Conservation (phyloP, 1,284 basidiomycete genomes). For the Vanrija humicola region DNA sequence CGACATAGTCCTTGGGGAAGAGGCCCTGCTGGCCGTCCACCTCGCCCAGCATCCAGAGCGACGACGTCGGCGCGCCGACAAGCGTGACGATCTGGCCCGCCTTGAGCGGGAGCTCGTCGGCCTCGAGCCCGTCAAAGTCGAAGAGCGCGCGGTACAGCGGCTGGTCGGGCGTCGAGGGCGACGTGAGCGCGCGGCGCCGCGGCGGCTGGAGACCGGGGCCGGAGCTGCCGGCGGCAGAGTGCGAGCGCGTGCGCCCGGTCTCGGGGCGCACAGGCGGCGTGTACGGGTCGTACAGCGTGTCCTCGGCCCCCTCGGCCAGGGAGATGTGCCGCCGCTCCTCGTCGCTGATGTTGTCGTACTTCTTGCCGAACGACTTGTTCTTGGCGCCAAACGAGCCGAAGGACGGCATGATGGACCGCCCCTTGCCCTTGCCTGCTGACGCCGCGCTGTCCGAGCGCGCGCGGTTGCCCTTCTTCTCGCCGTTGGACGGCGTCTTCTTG, state of each 20-base stretch:
- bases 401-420: constrained; percentile 24
- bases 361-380: constrained; percentile 52
- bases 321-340: constrained; percentile 45
- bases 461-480: constrained; percentile 22
- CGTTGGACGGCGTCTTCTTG: constrained; percentile 4
- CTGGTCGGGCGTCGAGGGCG: constrained; percentile 24
- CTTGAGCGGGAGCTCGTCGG: constrained; percentile 68
- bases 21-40: constrained; percentile 62
- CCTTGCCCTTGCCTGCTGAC: constrained; percentile 30
- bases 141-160: constrained; percentile 61
- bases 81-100: constrained; percentile 64
- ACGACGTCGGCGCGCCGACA: constrained; percentile 68
- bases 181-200: constrained; percentile 32
- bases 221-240: not conserved
- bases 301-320: constrained; percentile 41
- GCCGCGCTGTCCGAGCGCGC: constrained; percentile 42
- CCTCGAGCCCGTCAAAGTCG: constrained; percentile 63
- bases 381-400: constrained; percentile 42
- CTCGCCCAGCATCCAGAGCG: constrained; percentile 82
- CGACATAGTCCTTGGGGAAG: constrained; percentile 71
- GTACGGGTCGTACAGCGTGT: constrained; percentile 50
- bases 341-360: constrained; percentile 52
- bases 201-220: constrained; percentile 5
- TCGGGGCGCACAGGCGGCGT: constrained; percentile 1
- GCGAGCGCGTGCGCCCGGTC: constrained; percentile 7